These are phyloP conservation scores for Talaromyces albobiverticillius DNA, from an alignment of 2,329 filamentous ascomycete species.

Conservation along the genomic window DNA sequence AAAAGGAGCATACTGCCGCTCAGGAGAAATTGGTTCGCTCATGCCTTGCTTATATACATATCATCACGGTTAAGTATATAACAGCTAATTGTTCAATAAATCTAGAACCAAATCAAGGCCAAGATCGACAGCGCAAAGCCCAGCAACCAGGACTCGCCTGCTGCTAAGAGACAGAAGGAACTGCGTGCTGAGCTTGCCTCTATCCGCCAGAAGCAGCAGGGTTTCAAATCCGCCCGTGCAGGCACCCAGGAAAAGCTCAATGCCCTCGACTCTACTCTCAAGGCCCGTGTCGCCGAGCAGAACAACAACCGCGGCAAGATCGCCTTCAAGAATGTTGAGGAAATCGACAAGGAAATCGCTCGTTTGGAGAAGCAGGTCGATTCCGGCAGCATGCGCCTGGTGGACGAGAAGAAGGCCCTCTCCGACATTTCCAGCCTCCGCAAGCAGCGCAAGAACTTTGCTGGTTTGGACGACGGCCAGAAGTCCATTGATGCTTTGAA, in stretches of 20 bases:
- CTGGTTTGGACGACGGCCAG: slow-evolving; percentile 76
- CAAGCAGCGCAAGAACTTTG: slow-evolving; percentile 90
- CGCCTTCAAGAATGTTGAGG: slow-evolving; percentile 81
- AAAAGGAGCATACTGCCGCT: slow-evolving; percentile 79
- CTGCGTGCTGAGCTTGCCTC: slow-evolving; percentile 76
- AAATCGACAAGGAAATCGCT: slow-evolving; percentile 79
- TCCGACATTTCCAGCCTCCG: slow-evolving; percentile 76
- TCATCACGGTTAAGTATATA: background rate
- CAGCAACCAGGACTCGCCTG: slow-evolving; percentile 77
- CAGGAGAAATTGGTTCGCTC: slow-evolving; percentile 66
- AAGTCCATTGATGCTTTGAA: slow-evolving; percentile 87
- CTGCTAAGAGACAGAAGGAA: slow-evolving; percentile 79
- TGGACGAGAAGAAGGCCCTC: slow-evolving; percentile 94
- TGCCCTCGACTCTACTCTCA: slow-evolving; percentile 83
- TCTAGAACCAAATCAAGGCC: slow-evolving; percentile 77
- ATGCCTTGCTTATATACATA: background rate
- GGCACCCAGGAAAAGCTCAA: slow-evolving; percentile 86
- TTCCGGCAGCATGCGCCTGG: slow-evolving; percentile 85
- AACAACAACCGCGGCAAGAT: slow-evolving; percentile 80
- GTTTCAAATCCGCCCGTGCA: slow-evolving; percentile 77
- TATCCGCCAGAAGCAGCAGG: slow-evolving; percentile 83
- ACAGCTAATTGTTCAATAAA: slow-evolving; percentile 30
- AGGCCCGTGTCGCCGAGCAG: slow-evolving; percentile 79
- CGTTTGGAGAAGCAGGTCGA: slow-evolving; percentile 82
- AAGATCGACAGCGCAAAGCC: slow-evolving; percentile 83